These are phyloP conservation scores for Hypoxylon fragiforme DNA, from an alignment of 495 filamentous ascomycete genomes.

Conservation along the genomic window DNA sequence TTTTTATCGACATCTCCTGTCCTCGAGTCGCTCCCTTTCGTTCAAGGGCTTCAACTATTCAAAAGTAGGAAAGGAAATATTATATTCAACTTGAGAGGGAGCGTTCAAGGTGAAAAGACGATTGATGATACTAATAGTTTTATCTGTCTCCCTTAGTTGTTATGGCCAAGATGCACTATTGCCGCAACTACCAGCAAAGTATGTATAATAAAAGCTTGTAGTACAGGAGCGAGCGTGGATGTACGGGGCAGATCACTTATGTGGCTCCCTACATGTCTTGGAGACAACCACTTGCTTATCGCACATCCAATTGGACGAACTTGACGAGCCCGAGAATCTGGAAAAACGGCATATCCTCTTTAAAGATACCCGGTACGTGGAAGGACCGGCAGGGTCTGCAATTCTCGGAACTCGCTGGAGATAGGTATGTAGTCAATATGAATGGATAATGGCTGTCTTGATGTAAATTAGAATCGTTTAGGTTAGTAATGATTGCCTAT, in stretches of 20 bases:
- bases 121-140: slow-evolving; percentile 28
- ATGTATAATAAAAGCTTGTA: slow-evolving; percentile 32
- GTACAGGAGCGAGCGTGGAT: slow-evolving; percentile 33
- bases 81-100: slow-evolving; percentile 30
- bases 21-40: slow-evolving; percentile 26
- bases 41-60: slow-evolving; percentile 12
- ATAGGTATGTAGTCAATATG: too few species aligned
- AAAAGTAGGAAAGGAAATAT: slow-evolving; percentile 23
- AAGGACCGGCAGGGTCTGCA: neutral
- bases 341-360: slow-evolving; percentile 19
- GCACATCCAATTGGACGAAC: slow-evolving; percentile 25
- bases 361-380: slow-evolving; percentile 6
- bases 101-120: slow-evolving; percentile 7
- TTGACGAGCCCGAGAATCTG: slow-evolving; percentile 23
- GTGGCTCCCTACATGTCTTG: slow-evolving; percentile 34
- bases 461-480: too few species aligned
- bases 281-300: slow-evolving; percentile 22
- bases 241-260: slow-evolving; percentile 39
- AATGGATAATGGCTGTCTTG: too few species aligned
- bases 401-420: slow-evolving; percentile 1
- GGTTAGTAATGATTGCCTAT: too few species aligned
- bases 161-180: slow-evolving; percentile 33
- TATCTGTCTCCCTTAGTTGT: slow-evolving; percentile 32
- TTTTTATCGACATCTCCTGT: slow-evolving; percentile 26
- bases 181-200: slow-evolving; percentile 26